Evolutionary conservation across 2,329 filamentous ascomycete species (phyloP).

Genomic region (Fusarium domesticum): DNA sequence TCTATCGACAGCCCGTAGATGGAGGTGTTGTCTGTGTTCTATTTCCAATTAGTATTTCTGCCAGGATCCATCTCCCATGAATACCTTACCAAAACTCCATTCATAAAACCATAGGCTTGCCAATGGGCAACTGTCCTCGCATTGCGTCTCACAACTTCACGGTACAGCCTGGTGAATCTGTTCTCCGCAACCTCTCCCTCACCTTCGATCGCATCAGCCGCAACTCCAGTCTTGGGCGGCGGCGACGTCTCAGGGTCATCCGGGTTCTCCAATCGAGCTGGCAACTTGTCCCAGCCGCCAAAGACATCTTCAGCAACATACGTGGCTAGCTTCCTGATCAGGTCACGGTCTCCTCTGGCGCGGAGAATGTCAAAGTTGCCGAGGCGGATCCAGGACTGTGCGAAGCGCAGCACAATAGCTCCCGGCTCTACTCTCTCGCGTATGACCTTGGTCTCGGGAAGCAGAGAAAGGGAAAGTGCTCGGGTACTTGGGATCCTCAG

Average conservation of each 20-base stretch:
- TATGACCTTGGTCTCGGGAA: conserved; percentile 68
- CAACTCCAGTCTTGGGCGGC: conserved; percentile 50
- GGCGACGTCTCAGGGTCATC: conserved; percentile 44
- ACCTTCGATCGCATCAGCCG: conserved; percentile 62
- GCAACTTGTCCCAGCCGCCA: conserved; percentile 80
- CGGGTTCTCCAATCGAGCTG: conserved; percentile 54
- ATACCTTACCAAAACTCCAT: conserved; percentile 68
- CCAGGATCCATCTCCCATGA: neutral
- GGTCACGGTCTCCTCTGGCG: conserved; percentile 70
- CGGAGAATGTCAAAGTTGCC: conserved; percentile 96
- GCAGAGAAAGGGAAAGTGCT: conserved; percentile 75
- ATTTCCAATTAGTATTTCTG: conserved; percentile 17
- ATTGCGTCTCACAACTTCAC: conserved; percentile 82
- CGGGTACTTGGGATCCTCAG: conserved; percentile 83
- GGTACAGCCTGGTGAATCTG: conserved; percentile 80
- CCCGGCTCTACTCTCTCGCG: conserved; percentile 84
- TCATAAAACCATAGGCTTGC: conserved; percentile 99
- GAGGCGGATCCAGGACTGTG: conserved; percentile 85
- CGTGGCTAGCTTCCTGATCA: conserved; percentile 71
- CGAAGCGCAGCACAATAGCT: conserved; percentile 89
- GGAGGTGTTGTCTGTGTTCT: conserved; percentile 95
- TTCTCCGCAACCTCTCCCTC: conserved; percentile 71
- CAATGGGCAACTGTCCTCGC: conserved; percentile 85
- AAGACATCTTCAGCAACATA: conserved; percentile 89
- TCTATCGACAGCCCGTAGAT: conserved; percentile 86